phyloP scores from a whole-genome alignment of 192 early-diverging fungal species.

The Dissophora globulifera region DNA sequence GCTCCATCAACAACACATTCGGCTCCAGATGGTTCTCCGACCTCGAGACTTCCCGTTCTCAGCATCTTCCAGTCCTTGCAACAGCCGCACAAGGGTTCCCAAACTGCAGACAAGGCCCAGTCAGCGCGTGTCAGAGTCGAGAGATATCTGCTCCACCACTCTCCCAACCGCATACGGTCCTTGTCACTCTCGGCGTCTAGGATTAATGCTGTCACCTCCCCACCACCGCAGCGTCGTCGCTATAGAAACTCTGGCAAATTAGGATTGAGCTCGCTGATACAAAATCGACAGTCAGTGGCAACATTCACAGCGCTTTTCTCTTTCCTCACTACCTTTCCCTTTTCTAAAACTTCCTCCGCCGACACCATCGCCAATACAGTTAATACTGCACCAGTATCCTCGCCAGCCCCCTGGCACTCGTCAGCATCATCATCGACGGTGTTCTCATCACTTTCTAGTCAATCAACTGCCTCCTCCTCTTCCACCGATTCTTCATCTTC shows the following conservation, averaged over 20 bases:
- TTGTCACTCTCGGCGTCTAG: slow-evolving; percentile 23
- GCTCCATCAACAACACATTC: not conserved
- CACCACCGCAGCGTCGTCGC: not conserved
- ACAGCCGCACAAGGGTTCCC: slow-evolving; percentile 11
- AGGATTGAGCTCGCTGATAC: not conserved
- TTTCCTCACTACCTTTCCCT: slow-evolving; percentile 15
- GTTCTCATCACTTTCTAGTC: slow-evolving; percentile 11
- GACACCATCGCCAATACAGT: too few relatives aligned
- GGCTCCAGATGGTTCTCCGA: not conserved
- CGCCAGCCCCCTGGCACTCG: slow-evolving; percentile 6
- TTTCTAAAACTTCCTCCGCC: not conserved
- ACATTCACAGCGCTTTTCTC: slow-evolving; percentile 25
- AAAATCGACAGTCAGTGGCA: not conserved
- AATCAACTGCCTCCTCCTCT: not conserved
- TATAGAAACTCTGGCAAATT: too few relatives aligned
- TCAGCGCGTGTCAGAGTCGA: slow-evolving; percentile 9
- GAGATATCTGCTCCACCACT: slow-evolving; percentile 27
- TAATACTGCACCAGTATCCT: slow-evolving; percentile 7
- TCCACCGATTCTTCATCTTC: not conserved
- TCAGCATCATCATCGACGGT: slow-evolving; percentile 9
- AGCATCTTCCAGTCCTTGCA: slow-evolving; percentile 28
- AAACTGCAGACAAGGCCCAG: slow-evolving; percentile 15
- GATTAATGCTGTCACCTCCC: slow-evolving; percentile 10
- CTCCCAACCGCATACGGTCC: slow-evolving; percentile 19
- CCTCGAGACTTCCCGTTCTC: slow-evolving; percentile 4